These are phyloP conservation scores for Penicillium sp. DNA, from an alignment of 2,329 filamentous ascomycete genomes.

Conservation along the genomic window DNA sequence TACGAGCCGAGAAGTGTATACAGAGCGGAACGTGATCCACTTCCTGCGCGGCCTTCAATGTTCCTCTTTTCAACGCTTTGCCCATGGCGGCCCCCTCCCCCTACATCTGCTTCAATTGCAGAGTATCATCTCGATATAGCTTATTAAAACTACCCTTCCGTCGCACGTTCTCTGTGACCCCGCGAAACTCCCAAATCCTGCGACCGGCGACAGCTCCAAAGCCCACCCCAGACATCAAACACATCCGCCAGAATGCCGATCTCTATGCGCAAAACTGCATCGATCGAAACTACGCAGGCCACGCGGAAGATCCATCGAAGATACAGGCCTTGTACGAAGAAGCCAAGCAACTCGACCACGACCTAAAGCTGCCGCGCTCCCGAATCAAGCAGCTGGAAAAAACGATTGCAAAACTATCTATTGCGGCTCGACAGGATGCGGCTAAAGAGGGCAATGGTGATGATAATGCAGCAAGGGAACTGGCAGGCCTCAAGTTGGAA, in stretches of 20 bases:
- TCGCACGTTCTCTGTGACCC: constrained; percentile 22
- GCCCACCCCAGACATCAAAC: constrained; percentile 73
- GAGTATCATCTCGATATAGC: constrained; percentile 13
- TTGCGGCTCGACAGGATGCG: constrained; percentile 20
- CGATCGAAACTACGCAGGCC: constrained; percentile 70
- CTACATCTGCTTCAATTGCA: constrained; percentile 36
- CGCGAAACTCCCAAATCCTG: constrained; percentile 23
- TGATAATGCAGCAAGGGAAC: constrained; percentile 13
- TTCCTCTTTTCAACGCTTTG: constrained; percentile 4
- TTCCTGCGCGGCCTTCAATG: constrained; percentile 7
- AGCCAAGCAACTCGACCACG: constrained; percentile 36
- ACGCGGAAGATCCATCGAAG: constrained; percentile 48
- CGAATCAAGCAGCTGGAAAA: constrained; percentile 44
- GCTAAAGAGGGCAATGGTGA: constrained; percentile 4
- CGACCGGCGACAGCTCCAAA: constrained; percentile 71
- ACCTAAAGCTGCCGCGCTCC: constrained; percentile 39
- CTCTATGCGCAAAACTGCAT: constrained; percentile 78
- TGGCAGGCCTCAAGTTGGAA: constrained; percentile 32
- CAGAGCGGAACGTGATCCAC: constrained; percentile 5
- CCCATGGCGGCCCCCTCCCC: constrained; percentile 26
- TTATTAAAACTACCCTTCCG: constrained; percentile 12
- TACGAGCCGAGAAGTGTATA: too few relatives aligned
- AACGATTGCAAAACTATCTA: constrained; percentile 35
- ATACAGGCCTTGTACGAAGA: constrained; percentile 46
- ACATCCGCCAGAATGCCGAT: constrained; percentile 79